A percentile compares a stretch with the other conserved stretches of the same genome.
Evolutionary conservation across 2,329 filamentous ascomycete species (phyloP).

Genomic region (Penicillium sp.): DNA sequence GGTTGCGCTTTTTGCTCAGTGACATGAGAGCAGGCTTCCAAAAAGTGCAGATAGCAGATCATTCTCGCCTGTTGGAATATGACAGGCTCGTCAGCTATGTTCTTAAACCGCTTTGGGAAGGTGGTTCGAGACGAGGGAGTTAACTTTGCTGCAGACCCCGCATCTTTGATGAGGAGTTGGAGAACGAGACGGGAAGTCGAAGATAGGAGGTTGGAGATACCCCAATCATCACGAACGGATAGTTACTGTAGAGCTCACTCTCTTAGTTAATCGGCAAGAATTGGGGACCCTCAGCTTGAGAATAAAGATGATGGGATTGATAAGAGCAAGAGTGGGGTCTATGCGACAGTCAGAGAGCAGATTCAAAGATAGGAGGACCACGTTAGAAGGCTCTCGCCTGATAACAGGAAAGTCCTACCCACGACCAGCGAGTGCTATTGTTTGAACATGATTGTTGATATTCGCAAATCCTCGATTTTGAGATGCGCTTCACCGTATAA

Average conservation of each 20-base stretch:
- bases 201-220: neutral
- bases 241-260: neutral
- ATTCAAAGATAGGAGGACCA: too few relatives aligned
- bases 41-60: neutral
- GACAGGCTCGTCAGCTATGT: conserved; percentile 1
- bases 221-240: neutral
- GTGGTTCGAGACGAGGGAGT: conserved; percentile 2
- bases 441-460: neutral
- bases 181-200: neutral
- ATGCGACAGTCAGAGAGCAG: too few relatives aligned
- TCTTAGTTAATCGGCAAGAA: neutral
- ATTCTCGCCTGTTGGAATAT: neutral
- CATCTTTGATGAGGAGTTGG: neutral
- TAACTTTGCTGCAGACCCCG: neutral
- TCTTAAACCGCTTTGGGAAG: conserved; percentile 12
- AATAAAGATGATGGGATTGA: neutral
- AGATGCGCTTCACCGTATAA: neutral
- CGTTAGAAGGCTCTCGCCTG: neutral
- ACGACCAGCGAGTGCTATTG: neutral
- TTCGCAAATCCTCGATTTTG: neutral
- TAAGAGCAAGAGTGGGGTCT: neutral
- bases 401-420: neutral
- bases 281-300: neutral
- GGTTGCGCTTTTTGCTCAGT: neutral
- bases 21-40: neutral